Base-by-base conservation (phyloP, 352 stramenopile genomes). In the Phytophthora sansomeana region DNA sequence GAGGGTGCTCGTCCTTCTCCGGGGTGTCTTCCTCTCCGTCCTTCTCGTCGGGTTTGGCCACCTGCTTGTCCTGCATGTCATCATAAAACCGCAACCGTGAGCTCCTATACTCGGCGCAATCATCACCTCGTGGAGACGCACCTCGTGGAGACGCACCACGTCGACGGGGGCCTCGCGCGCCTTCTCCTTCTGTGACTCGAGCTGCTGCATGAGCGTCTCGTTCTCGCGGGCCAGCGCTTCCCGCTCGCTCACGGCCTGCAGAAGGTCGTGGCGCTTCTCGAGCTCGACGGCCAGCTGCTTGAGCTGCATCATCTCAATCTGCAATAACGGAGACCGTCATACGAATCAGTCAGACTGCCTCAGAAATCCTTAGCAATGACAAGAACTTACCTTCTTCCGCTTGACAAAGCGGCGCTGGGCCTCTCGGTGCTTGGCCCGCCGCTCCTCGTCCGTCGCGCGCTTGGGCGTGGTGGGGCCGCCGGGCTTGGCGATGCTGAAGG, bases 391-490 rank as follows among this genome's bases (percentile, higher is more conserved):
- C 70, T 85, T 85, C 58, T 85, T 85, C 63, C 77, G 72, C 56
- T 80, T 74, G 5, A 85, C 76, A 44, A 85, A 85, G 19, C 77
- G 35, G 10, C 77, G 58, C 67, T 85, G 77, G 5, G 76, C 77
- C 68, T 85, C 77, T 33, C 77, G 73, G 52, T 85, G 77, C 48
- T 85, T 85, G 10, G 77, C 77, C 61, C 81, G 74, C 39, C 77
- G 77, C 62, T 83, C 75, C 38, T 85, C 77, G 36, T 85, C 77
- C n/a, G 72, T 72, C 39, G 63, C 65, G n/a, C 70, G 39, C 42
- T 72, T 74, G 49, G 59, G 55, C 17, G 43, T 55, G 10, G 36
- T 38, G 13, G 39, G 39, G 28, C 43, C 49, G 26, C 39, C 53
- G 2, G 54, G 36, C 16, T 62, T 60, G 13, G 58, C 39, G 28